A percentile compares a stretch with the other conserved stretches of the same genome.
Conservation (phyloP, 2,329 filamentous ascomycete genomes). For the Diaporthe caulivora region DNA sequence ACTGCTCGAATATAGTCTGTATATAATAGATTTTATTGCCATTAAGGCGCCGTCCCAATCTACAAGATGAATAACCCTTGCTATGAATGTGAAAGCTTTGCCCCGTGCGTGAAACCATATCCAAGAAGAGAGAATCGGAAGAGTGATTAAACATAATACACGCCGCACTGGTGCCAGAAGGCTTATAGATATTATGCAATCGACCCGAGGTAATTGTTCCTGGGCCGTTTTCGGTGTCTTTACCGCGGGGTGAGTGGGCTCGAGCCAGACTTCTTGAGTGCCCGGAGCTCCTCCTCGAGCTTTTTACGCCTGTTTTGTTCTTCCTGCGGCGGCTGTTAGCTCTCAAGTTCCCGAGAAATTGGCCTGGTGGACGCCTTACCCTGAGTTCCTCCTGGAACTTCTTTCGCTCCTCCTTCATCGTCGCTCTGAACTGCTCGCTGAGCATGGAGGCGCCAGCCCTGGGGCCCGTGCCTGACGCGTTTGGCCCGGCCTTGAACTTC, state of each 20-base stretch:
- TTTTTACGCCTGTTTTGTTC: conserved; percentile 62
- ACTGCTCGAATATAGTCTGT: background rate
- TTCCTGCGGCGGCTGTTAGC: conserved; percentile 56
- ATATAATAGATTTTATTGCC: conserved; percentile 18
- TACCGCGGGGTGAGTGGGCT: conserved; percentile 56
- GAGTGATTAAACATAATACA: conserved; percentile 31
- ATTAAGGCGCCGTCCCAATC: conserved; percentile 8
- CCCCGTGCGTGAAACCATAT: conserved; percentile 24
- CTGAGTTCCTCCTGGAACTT: conserved; percentile 68
- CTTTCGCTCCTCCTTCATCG: conserved; percentile 69
- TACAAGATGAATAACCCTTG: conserved; percentile 24
- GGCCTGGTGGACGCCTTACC: conserved; percentile 50
- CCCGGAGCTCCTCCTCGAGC: conserved; percentile 63
- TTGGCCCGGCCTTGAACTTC: conserved; percentile 56
- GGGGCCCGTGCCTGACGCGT: conserved; percentile 48
- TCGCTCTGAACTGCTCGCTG: conserved; percentile 68
- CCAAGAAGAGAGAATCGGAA: conserved; percentile 32
- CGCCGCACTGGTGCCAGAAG: conserved; percentile 27
- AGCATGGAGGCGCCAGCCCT: conserved; percentile 63
- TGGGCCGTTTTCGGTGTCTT: conserved; percentile 23
- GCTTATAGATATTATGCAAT: conserved; percentile 31
- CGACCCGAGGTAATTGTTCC: background rate
- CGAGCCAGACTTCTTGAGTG: conserved; percentile 58
- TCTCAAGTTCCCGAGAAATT: background rate
- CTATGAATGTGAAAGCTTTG: conserved; percentile 21